Base-by-base conservation (phyloP, 2,329 filamentous ascomycete species). In the Intubia oerlemansii region DNA sequence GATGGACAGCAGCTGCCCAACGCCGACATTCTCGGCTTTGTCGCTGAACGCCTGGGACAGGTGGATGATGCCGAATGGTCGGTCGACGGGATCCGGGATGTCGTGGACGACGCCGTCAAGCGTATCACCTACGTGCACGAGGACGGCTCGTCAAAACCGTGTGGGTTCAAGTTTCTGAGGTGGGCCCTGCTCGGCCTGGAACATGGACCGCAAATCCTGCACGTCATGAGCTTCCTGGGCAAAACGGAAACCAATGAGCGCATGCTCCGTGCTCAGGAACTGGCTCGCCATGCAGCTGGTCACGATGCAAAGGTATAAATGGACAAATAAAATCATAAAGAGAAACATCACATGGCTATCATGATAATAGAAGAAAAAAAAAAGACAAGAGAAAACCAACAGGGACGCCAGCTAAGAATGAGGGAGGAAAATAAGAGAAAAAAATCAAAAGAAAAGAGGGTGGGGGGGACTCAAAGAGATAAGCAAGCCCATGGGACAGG, bases 151-250 rank as follows among this genome's bases (percentile, higher is more conserved):
- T 3, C n/a, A n/a, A n/a, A n/a, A n/a, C n/a, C n/a, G 5, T 27
- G 33, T 5, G 40, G 41, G 10, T 48, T 39, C 32, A 42, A 37
- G 14, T 35, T 42, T 11, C 26, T 49, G 13, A 39, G 47, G 2
- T 47, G 46, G 44, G 45, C 39, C 6, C 34, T 50, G n/a, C 17
- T 45, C 3, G 43, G 36, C 5, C 32, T 37, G 10, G 34, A 36
- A 14, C 25, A 40, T 11, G 46, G 45, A 0, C 35, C 41, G 9
- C 36, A 42, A 5, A 30, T 48, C 2, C 29, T 32, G 4, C 29
- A 35, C 9, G 28, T 45, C 8, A 40, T 50, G 34, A 32, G 37
- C 13, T 36, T 46, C 3, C 29, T 50, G 15, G 48, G 48, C 2
- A 41, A 31, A 22, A 25, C 42, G 1, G 45, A 50, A 37, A 39